phyloP scores from a whole-genome alignment of 2,329 filamentous ascomycete species.

The Neurospora sp. region DNA sequence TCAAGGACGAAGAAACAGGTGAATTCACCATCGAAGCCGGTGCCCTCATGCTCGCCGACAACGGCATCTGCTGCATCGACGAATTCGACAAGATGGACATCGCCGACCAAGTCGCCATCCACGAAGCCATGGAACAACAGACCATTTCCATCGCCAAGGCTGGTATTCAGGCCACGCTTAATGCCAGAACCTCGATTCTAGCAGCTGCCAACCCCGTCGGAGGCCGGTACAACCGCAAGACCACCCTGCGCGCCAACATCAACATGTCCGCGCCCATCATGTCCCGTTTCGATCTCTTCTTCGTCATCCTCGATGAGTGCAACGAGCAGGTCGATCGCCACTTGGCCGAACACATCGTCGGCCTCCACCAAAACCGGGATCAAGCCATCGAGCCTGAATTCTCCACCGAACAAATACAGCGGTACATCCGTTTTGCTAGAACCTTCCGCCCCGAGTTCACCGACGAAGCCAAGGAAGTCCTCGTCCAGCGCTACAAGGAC shows the following conservation, averaged over 20 bases:
- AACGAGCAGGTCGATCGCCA: conserved; percentile 87
- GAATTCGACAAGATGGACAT: conserved; percentile 99
- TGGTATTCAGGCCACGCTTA: conserved; percentile 94
- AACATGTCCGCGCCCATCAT: conserved; percentile 99
- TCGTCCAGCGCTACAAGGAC: conserved; percentile 93
- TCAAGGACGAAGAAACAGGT: conserved; percentile 97
- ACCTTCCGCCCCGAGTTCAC: conserved; percentile 93
- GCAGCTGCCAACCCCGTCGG: conserved; percentile 94
- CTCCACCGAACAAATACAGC: conserved; percentile 89
- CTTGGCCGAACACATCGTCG: conserved; percentile 88
- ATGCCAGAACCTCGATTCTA: conserved; percentile 89
- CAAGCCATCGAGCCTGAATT: conserved; percentile 88
- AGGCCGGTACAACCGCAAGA: conserved; percentile 94
- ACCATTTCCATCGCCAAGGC: conserved; percentile 98
- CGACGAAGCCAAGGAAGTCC: conserved; percentile 70
- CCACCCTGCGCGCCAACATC: conserved; percentile 85
- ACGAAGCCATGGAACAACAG: conserved; percentile 99
- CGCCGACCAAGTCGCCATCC: conserved; percentile 91
- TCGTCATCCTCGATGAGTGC: conserved; percentile 93
- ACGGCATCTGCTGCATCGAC: conserved; percentile 95
- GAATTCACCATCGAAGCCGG: conserved; percentile 98
- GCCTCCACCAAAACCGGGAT: conserved; percentile 85
- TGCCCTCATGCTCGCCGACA: conserved; percentile 93
- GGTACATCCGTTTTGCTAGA: conserved; percentile 91
- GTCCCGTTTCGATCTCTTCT: conserved; percentile 98